Percentiles rank a stretch among this genome's conserved stretches.
These are phyloP conservation scores for Penicillium herquei DNA, from an alignment of 495 filamentous ascomycete genomes.

Conservation along the genomic window DNA sequence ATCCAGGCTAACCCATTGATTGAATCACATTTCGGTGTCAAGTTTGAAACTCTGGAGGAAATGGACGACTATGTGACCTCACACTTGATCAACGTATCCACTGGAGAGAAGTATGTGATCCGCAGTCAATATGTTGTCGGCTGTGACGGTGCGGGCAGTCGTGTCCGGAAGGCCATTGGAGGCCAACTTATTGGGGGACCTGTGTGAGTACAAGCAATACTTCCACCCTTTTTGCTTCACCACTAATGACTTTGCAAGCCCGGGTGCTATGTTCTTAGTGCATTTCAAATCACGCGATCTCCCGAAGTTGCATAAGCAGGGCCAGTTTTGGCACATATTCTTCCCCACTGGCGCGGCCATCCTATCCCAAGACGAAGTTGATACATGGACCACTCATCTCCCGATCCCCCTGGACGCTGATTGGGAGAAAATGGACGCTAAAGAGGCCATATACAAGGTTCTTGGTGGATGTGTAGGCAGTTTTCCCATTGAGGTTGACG, in stretches of 20 bases:
- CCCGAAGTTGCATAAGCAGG: conserved; percentile 8
- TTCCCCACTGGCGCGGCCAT: conserved; percentile 5
- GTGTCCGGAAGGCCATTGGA: conserved; percentile 7
- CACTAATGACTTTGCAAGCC: not conserved
- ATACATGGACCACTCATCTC: conserved; percentile 28
- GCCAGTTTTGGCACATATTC: conserved; percentile 32
- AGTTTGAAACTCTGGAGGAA: not conserved
- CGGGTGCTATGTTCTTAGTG: conserved; percentile 17
- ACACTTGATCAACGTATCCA: conserved; percentile 2
- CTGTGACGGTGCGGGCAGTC: conserved; percentile 20
- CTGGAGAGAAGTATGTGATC: not conserved
- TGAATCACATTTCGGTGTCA: not conserved
- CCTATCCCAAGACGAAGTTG: conserved; percentile 27
- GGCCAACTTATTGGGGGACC: conserved; percentile 19
- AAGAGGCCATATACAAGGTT: conserved; percentile 17
- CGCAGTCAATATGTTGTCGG: conserved; percentile 9
- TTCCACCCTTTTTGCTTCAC: not conserved
- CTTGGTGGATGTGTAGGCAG: conserved; percentile 15
- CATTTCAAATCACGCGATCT: conserved; percentile 32
- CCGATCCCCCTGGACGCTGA: conserved; percentile 1
- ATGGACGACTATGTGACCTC: not conserved
- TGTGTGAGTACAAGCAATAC: conserved; percentile 7
- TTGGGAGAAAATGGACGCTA: conserved; percentile 8
- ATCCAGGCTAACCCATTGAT: conserved; percentile 3
- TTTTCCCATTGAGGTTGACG: conserved; percentile 21